Conservation (phyloP, 768 basidiomycete genomes). For the Collybiopsis luxurians region DNA sequence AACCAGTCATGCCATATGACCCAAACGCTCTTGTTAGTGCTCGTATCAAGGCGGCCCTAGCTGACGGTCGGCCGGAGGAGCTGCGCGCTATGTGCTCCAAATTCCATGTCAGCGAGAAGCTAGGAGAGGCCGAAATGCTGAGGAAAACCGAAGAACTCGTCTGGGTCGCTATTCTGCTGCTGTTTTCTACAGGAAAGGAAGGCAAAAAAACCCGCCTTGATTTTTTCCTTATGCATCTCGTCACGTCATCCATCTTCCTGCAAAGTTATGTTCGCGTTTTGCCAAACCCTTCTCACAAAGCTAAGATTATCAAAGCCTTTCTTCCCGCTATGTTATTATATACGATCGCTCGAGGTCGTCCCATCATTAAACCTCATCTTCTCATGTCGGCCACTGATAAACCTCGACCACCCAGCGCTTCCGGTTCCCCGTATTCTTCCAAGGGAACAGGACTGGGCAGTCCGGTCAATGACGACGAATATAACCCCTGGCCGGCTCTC, state of each 20-base stretch:
- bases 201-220: conserved; percentile 49
- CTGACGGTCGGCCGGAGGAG: conserved; percentile 39
- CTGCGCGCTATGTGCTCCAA: conserved; percentile 41
- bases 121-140: conserved; percentile 31
- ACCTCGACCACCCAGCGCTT: conserved; percentile 37
- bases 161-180: conserved; percentile 45
- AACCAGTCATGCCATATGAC: conserved; percentile 52
- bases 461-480: conserved; percentile 31
- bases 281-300: conserved; percentile 33
- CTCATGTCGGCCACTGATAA: conserved; percentile 42
- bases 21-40: conserved; percentile 37
- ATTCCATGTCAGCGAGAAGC: conserved; percentile 33
- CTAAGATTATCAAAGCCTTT: conserved; percentile 41
- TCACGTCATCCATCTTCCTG: conserved; percentile 51
- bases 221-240: conserved; percentile 60
- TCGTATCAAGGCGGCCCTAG: conserved; percentile 30
- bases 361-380: conserved; percentile 45
- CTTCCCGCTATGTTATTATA: conserved; percentile 34
- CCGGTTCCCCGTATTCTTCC: conserved; percentile 7
- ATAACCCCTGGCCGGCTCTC: conserved; percentile 54
- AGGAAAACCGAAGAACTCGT: conserved; percentile 47
- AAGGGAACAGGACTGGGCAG: conserved; percentile 29
- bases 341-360: conserved; percentile 46
- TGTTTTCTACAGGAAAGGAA: conserved; percentile 43
- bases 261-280: conserved; percentile 35